Evolutionary conservation across 768 basidiomycete species (phyloP).

Genomic region (Mycena venus): DNA sequence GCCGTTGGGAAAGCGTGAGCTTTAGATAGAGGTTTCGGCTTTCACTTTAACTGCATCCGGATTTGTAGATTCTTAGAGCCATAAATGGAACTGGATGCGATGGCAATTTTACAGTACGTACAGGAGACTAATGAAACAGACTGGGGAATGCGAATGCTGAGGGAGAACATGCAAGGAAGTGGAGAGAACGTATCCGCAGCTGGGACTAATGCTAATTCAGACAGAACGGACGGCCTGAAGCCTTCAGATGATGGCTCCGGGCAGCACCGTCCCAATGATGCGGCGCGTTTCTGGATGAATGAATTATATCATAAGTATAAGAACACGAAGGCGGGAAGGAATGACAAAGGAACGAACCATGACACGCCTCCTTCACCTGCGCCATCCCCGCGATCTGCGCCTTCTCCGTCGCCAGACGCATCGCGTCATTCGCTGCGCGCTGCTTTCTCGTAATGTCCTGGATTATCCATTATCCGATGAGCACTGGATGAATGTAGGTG

Average conservation of each 20-base stretch:
- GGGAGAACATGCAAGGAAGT: too few species aligned
- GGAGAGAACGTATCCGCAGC: too few species aligned
- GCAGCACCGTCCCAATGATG: neutral
- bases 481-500: neutral
- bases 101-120: too few species aligned
- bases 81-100: too few species aligned
- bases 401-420: constrained; percentile 20
- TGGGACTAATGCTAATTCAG: too few species aligned
- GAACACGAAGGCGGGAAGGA: neutral
- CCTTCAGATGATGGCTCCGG: neutral
- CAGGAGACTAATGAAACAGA: neutral
- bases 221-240: too few species aligned
- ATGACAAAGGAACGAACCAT: constrained; percentile 31
- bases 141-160: neutral
- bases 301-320: too few species aligned
- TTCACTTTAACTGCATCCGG: too few species aligned
- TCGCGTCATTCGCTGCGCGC: neutral
- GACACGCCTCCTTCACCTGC: constrained; percentile 33
- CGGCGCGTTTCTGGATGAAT: neutral
- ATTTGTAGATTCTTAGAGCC: neutral
- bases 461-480: neutral
- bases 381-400: constrained; percentile 36
- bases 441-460: constrained; percentile 28
- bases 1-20: constrained; percentile 6
- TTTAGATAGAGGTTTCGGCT: neutral